Evolutionary conservation across 2,329 filamentous ascomycete species (phyloP).

Genomic region (Leptographium galeiforme): DNA sequence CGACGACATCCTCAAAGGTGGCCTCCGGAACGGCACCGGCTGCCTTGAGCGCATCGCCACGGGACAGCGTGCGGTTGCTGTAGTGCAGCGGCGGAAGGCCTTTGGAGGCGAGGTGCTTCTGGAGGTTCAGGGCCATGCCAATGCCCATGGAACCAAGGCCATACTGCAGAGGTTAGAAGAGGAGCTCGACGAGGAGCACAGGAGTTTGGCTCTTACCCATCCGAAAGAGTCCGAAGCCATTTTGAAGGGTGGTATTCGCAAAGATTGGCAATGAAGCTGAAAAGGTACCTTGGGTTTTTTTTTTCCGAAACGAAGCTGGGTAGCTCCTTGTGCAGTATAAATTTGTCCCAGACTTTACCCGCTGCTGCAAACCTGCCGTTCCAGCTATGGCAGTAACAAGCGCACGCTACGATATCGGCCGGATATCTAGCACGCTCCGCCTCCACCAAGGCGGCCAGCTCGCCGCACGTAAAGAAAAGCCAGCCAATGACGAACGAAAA

Average conservation of each 20-base stretch:
- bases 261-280: background rate
- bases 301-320: background rate
- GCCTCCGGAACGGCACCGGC: background rate
- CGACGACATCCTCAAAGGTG: background rate
- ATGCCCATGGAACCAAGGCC: constrained; percentile 5
- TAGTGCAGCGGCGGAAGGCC: constrained; percentile 2
- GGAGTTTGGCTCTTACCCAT: background rate
- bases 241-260: background rate
- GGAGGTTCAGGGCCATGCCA: constrained; percentile 4
- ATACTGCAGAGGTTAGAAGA: background rate
- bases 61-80: constrained; percentile 4
- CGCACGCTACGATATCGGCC: background rate
- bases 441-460: background rate
- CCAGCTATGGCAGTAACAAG: background rate
- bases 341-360: too few relatives aligned
- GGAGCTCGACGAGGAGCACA: background rate
- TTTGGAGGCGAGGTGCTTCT: constrained; percentile 1
- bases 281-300: background rate
- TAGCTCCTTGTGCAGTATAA: background rate
- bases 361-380: background rate
- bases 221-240: constrained; percentile 18
- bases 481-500: background rate
- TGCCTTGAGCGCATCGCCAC: constrained; percentile 1
- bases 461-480: too few relatives aligned
- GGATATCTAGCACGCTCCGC: background rate